Evolutionary conservation across 345 rosid species (phyloP), one percentile per base, ranked within the genome.

Genomic region (Eucalyptus albens): DNA sequence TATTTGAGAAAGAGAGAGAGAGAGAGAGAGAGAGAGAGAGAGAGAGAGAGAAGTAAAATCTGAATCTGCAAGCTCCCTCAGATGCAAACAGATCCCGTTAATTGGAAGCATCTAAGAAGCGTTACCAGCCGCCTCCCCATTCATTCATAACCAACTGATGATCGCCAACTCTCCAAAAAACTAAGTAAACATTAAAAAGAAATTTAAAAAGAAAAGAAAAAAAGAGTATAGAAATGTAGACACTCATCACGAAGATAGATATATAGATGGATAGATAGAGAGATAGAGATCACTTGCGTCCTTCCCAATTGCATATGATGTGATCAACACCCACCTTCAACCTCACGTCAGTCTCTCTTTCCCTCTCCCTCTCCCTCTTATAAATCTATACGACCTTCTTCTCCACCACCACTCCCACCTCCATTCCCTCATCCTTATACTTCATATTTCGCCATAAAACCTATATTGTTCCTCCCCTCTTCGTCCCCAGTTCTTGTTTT

Each of bases 291-390:
- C 47, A 33, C 55, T 33, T 49, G n/a, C 42, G 37, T 50, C 51
- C 47, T 89, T 50, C 87, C 89, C 87, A 87, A 26, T 90, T 88
- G 53, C 72, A 83, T 87, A 65, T 69, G 89, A 81, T 90, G 87
- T 49, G 87, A 87, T 88, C 91, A 89, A 88, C 91, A 45, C 49
- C 88, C 89, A 17, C 94, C 94, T 94, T 92, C 94, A 51, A 90
- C 88, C 91, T 93, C 93, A 94, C 93, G 96, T 94, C 93, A 93
- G 92, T 89, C 77, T 44, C 86, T 88, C 45, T 53, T 22, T 85
- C 45, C 44, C 89, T 86, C 85, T 42, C 86, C 87, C 85, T 81
- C 86, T 42, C 67, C 27, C 92, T 88, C 89, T 50, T 87, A 87
- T 87, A 87, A 55, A 87, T 87, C 21, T 42, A 77, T 42, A 40